A percentile compares a stretch with the other conserved stretches of the same genome.
Conservation (phyloP, 2,329 filamentous ascomycete species). For the Penicillium glabrum region DNA sequence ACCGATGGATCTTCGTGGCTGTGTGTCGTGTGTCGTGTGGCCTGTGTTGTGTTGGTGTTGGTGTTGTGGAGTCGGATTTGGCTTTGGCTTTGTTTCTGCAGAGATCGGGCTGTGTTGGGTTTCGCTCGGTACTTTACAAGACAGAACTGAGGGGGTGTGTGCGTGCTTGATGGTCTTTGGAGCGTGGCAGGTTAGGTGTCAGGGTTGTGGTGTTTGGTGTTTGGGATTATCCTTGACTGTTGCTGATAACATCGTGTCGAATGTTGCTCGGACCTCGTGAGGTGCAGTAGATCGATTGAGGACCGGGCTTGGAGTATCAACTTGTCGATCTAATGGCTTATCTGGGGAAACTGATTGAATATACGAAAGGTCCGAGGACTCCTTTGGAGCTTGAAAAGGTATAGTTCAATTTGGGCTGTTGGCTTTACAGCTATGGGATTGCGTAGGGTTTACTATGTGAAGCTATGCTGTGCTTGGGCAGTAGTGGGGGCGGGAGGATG, state of each 20-base stretch:
- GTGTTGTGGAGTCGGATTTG: neutral
- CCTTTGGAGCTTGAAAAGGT: neutral
- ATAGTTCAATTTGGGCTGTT: neutral
- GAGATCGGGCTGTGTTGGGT: neutral
- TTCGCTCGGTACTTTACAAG: neutral
- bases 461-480: neutral
- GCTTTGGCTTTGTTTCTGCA: neutral
- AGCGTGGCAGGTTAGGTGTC: neutral
- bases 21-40: neutral
- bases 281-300: neutral
- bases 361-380: neutral
- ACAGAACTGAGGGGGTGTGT: neutral
- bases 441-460: neutral
- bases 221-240: neutral
- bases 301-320: neutral
- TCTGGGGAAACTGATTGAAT: neutral
- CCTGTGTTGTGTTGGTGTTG: neutral
- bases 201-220: neutral
- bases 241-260: neutral
- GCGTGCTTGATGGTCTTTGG: neutral
- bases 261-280: neutral
- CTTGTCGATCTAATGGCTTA: neutral
- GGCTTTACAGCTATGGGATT: neutral
- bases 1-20: neutral
- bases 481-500: neutral